Percentiles rank a stretch among this genome's conserved stretches.
Conservation (phyloP, 2,329 filamentous ascomycete species). For the Aspergillus hiratsukae region DNA sequence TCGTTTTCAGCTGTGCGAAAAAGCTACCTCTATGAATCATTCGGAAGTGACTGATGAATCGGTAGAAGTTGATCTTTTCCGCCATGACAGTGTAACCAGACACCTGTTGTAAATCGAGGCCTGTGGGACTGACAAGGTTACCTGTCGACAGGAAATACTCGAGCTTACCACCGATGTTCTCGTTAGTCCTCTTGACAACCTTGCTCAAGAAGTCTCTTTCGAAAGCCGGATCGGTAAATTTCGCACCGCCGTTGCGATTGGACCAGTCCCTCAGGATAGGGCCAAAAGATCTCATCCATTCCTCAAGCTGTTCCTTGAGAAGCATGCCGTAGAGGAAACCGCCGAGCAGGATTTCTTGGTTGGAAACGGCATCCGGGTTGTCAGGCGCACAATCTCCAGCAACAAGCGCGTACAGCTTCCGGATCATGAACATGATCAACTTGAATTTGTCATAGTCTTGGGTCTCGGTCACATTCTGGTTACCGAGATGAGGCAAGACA, state of each 20-base stretch:
- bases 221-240: conserved; percentile 74
- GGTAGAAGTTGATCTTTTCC: conserved; percentile 97
- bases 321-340: conserved; percentile 95
- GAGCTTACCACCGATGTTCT: conserved; percentile 79
- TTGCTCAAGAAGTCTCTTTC: conserved; percentile 71
- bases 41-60: conserved; percentile 97
- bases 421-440: conserved; percentile 90
- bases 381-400: conserved; percentile 90
- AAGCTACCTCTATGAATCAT: conserved; percentile 99
- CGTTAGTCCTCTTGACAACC: conserved; percentile 76
- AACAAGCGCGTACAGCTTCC: conserved; percentile 89
- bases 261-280: conserved; percentile 52
- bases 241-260: conserved; percentile 46
- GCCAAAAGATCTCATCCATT: conserved; percentile 69
- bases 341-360: conserved; percentile 89
- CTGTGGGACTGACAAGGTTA: conserved; percentile 85
- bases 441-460: conserved; percentile 92
- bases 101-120: conserved; percentile 88
- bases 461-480: conserved; percentile 73
- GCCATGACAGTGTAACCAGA: conserved; percentile 95
- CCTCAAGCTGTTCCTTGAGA: conserved; percentile 88
- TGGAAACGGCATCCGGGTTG: conserved; percentile 94
- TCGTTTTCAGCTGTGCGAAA: conserved; percentile 96
- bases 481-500: conserved; percentile 86
- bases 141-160: conserved; percentile 97